Evolutionary conservation across 805 yeast species (phyloP).

Genomic region (Nakazawaea ambrosiae): DNA sequence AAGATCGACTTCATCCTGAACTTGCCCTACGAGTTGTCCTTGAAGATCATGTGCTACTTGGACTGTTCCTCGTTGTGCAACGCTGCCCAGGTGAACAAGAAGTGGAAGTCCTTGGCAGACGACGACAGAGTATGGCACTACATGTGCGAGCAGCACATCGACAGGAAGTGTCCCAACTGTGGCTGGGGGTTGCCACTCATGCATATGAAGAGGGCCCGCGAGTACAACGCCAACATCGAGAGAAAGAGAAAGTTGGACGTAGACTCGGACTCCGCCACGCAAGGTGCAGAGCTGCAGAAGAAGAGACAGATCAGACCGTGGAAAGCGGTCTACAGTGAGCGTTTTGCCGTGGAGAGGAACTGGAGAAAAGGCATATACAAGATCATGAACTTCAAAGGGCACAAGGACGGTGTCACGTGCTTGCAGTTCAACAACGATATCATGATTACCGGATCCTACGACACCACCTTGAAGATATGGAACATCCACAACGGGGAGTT

Average conservation of each 20-base stretch:
- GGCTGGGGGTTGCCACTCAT: slow-evolving; percentile 98
- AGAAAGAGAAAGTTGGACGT: slow-evolving; percentile 19
- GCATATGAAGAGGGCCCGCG: slow-evolving; percentile 75
- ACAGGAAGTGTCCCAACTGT: slow-evolving; percentile 93
- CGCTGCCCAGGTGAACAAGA: slow-evolving; percentile 86
- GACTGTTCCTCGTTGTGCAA: slow-evolving; percentile 91
- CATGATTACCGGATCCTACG: slow-evolving; percentile 88
- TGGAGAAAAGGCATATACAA: slow-evolving; percentile 83
- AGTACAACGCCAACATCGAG: slow-evolving; percentile 22
- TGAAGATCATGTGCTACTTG: slow-evolving; percentile 78
- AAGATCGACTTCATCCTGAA: slow-evolving; percentile 84
- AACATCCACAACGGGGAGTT: slow-evolving; percentile 74
- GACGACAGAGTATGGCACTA: slow-evolving; percentile 98
- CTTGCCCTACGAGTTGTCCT: slow-evolving; percentile 78
- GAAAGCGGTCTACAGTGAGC: slow-evolving; percentile 90
- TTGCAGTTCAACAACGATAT: slow-evolving; percentile 72
- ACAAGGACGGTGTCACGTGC: slow-evolving; percentile 82
- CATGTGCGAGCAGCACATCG: slow-evolving; percentile 97
- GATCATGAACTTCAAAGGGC: slow-evolving; percentile 65
- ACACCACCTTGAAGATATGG: slow-evolving; percentile 91
- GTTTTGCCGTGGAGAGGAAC: slow-evolving; percentile 85
- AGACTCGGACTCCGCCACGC: slow-evolving; percentile 12
- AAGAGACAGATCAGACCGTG: slow-evolving; percentile 66
- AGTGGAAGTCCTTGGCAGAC: slow-evolving; percentile 87
- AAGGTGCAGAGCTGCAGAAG: slow-evolving; percentile 7